A percentile compares a stretch with the other conserved stretches of the same genome.
Conservation (phyloP, 2,329 filamentous ascomycete genomes). For the Leptosphaerulina australis region DNA sequence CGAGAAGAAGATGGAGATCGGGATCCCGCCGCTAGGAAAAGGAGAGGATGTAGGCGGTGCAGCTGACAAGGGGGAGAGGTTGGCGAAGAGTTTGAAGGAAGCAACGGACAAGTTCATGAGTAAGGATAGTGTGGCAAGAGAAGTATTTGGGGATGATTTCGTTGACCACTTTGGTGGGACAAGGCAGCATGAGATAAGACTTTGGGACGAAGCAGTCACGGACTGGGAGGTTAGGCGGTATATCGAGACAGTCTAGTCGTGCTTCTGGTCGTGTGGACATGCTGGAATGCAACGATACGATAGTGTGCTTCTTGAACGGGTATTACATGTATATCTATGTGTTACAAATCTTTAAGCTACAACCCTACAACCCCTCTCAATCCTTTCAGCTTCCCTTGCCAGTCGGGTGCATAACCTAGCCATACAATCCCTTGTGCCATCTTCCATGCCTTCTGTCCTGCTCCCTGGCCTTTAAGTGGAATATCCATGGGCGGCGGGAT, state of each 20-base stretch:
- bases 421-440: constrained; percentile 56
- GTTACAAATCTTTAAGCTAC: too few relatives aligned
- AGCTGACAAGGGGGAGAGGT: constrained; percentile 72
- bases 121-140: constrained; percentile 83
- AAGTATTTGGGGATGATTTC: constrained; percentile 93
- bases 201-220: constrained; percentile 96
- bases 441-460: constrained; percentile 48
- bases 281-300: too few relatives aligned
- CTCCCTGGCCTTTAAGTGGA: constrained; percentile 62
- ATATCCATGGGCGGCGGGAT: constrained; percentile 85
- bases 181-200: constrained; percentile 83
- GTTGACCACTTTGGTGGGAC: constrained; percentile 95
- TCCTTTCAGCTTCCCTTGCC: constrained; percentile 47
- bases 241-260: constrained; percentile 43
- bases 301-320: too few relatives aligned
- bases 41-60: constrained; percentile 79
- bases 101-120: constrained; percentile 79
- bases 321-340: too few relatives aligned
- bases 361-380: constrained; percentile 49
- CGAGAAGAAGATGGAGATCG: constrained; percentile 86
- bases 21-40: constrained; percentile 80
- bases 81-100: constrained; percentile 86
- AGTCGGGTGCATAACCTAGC: constrained; percentile 53
- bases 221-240: constrained; percentile 75
- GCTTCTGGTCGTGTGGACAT: neutral